phyloP scores from a whole-genome alignment of 306 rosid species.

The Ammopiptanthus mongolicus region DNA sequence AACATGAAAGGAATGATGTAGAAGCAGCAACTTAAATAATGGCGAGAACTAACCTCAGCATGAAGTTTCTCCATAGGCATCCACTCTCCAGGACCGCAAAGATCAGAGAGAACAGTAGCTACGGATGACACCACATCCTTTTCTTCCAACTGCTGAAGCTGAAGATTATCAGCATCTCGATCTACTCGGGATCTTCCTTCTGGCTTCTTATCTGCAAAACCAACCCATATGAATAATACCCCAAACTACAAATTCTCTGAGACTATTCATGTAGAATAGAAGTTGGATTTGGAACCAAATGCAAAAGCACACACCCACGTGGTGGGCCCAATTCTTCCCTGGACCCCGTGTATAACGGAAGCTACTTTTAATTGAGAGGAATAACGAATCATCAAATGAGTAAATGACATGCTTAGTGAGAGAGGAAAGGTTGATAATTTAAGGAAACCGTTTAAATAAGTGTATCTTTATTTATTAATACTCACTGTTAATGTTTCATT shows the following conservation, averaged over 20 bases:
- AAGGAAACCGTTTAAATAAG: no score
- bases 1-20: not conserved
- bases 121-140: conserved; percentile 99
- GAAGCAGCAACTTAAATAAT: not conserved
- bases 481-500: no score
- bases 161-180: conserved; percentile 84
- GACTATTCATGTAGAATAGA: not conserved
- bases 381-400: no score
- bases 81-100: conserved; percentile 99
- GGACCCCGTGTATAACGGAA: no score
- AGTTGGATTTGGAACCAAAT: not conserved
- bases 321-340: no score
- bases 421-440: no score
- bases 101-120: conserved; percentile 92
- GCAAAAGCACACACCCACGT: not conserved
- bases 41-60: conserved; percentile 59
- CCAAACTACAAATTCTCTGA: not conserved
- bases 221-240: conserved; percentile 5
- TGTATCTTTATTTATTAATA: no score
- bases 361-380: no score
- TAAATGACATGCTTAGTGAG: no score
- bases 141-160: conserved; percentile 86
- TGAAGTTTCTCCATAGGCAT: conserved; percentile 99
- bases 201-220: conserved; percentile 70
- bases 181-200: conserved; percentile 88